Evolutionary conservation across 1,284 basidiomycete species (phyloP).

Genomic region (Agroathelia rolfsii): DNA sequence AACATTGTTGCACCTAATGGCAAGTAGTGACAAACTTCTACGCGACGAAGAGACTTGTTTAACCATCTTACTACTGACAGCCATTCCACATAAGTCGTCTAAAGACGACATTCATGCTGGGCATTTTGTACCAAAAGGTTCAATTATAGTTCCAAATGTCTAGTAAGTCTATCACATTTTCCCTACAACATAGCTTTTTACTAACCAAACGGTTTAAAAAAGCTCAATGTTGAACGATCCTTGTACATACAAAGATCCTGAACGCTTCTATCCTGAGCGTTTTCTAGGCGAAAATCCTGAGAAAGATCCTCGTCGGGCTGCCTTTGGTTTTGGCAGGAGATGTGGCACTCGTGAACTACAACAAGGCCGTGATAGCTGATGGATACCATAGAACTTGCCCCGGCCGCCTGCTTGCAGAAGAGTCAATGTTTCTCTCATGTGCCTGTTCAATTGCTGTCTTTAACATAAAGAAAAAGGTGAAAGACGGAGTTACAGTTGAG

Average conservation of each 20-base stretch:
- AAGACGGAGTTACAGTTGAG: slow-evolving; percentile 33
- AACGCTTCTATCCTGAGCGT: slow-evolving; percentile 5
- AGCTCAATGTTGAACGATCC: slow-evolving; percentile 6
- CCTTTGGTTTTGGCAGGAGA: slow-evolving; percentile 7
- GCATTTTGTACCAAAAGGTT: slow-evolving; percentile 1
- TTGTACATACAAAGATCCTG: slow-evolving; percentile 2
- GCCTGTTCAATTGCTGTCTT: slow-evolving; percentile 47
- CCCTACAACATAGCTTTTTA: no score
- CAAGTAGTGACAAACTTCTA: neutral
- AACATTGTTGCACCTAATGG: slow-evolving; percentile 5
- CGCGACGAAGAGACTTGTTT: neutral
- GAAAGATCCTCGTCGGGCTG: neutral
- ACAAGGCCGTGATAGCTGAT: neutral
- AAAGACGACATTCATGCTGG: slow-evolving; percentile 4
- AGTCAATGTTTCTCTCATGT: slow-evolving; percentile 43
- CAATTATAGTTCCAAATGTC: slow-evolving; percentile 3
- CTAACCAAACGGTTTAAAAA: neutral
- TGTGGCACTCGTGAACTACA: neutral
- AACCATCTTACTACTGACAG: neutral
- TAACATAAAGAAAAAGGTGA: slow-evolving; percentile 33
- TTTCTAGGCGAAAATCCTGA: slow-evolving; percentile 5
- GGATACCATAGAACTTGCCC: slow-evolving; percentile 15
- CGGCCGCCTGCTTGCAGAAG: slow-evolving; percentile 48
- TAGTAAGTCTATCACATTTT: slow-evolving; percentile 3
- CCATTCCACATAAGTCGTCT: slow-evolving; percentile 2